Evolutionary conservation across 2,329 filamentous ascomycete species (phyloP), one percentile per base, ranked within the genome.

Genomic region (Penicillium sp.): DNA sequence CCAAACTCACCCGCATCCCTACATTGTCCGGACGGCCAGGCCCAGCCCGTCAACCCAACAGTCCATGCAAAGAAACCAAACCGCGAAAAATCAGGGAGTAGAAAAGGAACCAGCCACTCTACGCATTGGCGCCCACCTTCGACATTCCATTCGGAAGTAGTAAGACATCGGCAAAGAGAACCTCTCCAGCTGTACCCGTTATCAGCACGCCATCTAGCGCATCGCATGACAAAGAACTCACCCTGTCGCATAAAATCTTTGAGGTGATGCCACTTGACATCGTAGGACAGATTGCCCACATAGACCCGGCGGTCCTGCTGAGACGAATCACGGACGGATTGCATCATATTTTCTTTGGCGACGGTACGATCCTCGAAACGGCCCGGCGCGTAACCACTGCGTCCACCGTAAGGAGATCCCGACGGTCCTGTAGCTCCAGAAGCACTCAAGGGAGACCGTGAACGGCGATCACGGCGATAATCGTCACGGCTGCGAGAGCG

Each of bases 91-190:
- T 78, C 79, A 77, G 73, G 79, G 80, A 67, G 51, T 62, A 67
- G 61, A 62, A 80, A 80, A 86, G 78, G 84, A 85, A 84, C 89
- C 89, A 89, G 85, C 87, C 88, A 86, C 84, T 86, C 88, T 88
- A 92, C 82, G 80, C 85, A 81, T 89, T 88, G 83, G 87, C 86
- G 91, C 90, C 90, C 92, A 97, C 92, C 92, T 99, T 99, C 90
- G 92, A 97, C 94, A 99, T 99, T 92, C 94, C 94, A 84, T 99
- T 99, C 72, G 94, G 94, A 87, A 99, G 91, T 77, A 96, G 83
- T 79, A 99, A 87, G 73, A 99, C 94, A 84, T 99, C 94, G 81
- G 94, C 94, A 81, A 96, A 99, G 80, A 97, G 86, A 76, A 99
- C 94, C 78, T 97, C 92, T 84, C 94, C 94, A 81, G 94, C 94